A percentile compares a stretch with the other conserved stretches of the same genome.
Evolutionary conservation across 1,284 basidiomycete genomes (phyloP).

Genomic region (Mycena sp.): DNA sequence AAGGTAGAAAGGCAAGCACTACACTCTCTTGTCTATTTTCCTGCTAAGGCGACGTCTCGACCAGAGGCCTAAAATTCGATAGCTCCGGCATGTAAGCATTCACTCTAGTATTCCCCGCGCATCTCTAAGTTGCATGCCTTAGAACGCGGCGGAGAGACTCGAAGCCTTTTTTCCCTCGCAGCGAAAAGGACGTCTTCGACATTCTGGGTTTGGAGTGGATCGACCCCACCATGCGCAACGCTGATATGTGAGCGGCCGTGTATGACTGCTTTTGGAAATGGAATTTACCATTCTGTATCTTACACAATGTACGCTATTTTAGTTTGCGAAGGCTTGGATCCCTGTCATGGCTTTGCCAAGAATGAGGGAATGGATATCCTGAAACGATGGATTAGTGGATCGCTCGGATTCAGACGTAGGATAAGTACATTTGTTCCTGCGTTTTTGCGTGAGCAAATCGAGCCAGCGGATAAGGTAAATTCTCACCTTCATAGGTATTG

Average conservation of each 20-base stretch:
- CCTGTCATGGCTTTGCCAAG: constrained; percentile 4
- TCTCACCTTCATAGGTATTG: constrained; percentile 89
- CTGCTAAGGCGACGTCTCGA: constrained; percentile 8
- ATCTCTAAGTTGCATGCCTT: constrained; percentile 3
- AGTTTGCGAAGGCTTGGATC: not conserved
- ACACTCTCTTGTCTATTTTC: constrained; percentile 1
- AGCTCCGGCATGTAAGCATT: constrained; percentile 75
- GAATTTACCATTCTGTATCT: no score
- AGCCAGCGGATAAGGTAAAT: constrained; percentile 22
- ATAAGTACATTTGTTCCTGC: constrained; percentile 62
- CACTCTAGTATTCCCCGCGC: not conserved
- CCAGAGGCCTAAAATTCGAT: constrained; percentile 81
- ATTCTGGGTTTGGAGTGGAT: constrained; percentile 75
- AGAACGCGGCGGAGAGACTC: constrained; percentile 74
- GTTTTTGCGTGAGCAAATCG: constrained; percentile 7
- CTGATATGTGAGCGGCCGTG: constrained; percentile 66
- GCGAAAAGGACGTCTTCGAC: constrained; percentile 76
- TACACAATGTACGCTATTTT: no score
- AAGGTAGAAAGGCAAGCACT: constrained; percentile 62
- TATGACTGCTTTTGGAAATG: no score
- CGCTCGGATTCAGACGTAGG: not conserved
- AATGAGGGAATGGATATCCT: constrained; percentile 3
- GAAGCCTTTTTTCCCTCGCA: constrained; percentile 63
- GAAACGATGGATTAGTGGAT: not conserved
- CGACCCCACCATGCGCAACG: constrained; percentile 74